phyloP scores from a whole-genome alignment of 495 filamentous ascomycete genomes.

The Ascodesmis nigricans region DNA sequence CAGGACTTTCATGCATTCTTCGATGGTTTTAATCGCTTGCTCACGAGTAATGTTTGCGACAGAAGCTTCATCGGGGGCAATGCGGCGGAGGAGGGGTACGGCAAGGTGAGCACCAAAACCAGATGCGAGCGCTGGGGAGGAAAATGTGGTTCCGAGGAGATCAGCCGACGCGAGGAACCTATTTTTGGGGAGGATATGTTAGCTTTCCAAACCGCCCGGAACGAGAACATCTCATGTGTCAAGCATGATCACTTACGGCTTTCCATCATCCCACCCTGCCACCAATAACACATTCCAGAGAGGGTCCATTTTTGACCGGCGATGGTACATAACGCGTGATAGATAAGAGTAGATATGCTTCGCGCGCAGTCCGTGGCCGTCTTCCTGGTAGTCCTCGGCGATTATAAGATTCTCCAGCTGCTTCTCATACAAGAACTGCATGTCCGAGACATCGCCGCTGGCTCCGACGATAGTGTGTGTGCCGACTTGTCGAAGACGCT shows the following conservation, averaged over 20 bases:
- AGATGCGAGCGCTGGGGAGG: constrained; percentile 66
- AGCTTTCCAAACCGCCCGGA: too few relatives aligned
- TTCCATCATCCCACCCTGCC: constrained; percentile 56
- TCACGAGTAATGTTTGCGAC: constrained; percentile 50
- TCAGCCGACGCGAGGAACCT: constrained; percentile 70
- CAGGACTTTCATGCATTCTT: constrained; percentile 92
- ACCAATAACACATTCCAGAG: constrained; percentile 91
- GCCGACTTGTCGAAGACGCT: constrained; percentile 67
- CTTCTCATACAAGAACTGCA: constrained; percentile 81
- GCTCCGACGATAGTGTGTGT: constrained; percentile 63
- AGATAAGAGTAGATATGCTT: constrained; percentile 77
- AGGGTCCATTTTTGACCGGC: constrained; percentile 85
- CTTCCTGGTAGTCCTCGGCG: constrained; percentile 58
- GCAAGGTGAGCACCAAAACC: constrained; percentile 87
- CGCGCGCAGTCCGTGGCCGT: constrained; percentile 22
- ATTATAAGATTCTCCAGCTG: constrained; percentile 60
- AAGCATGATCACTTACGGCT: constrained; percentile 31
- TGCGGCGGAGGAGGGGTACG: constrained; percentile 64
- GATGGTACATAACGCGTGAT: constrained; percentile 78
- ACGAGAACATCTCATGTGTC: too few relatives aligned
- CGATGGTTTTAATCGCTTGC: constrained; percentile 52
- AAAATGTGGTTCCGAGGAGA: constrained; percentile 80
- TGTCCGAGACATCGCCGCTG: constrained; percentile 91
- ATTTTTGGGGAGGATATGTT: too few relatives aligned
- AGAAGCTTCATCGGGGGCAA: constrained; percentile 59